A percentile compares a stretch with the other conserved stretches of the same genome.
Evolutionary conservation across 2,329 filamentous ascomycete genomes (phyloP).

Genomic region (Boeremia lycopersici): DNA sequence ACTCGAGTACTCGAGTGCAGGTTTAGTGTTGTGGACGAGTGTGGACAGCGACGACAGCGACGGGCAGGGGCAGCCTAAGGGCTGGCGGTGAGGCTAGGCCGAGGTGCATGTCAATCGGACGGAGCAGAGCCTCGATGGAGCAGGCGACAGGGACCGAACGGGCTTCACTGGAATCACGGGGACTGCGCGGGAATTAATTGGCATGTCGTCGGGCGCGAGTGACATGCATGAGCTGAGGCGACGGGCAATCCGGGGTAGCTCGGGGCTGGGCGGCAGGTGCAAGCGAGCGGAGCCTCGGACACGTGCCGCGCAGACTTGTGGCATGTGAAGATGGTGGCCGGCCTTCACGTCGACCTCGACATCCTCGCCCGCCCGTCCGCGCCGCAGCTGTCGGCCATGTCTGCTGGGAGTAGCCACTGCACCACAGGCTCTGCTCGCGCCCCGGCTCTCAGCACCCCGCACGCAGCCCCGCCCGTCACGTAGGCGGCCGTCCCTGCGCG

Average conservation of each 20-base stretch:
- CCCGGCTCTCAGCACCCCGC: not conserved
- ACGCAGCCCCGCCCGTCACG: not conserved
- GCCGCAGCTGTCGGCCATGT: conserved; percentile 10
- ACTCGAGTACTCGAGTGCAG: not conserved
- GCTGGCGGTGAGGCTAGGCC: conserved; percentile 10
- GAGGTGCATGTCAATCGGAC: conserved; percentile 10
- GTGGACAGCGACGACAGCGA: not conserved
- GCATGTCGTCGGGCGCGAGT: not conserved
- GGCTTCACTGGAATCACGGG: no score
- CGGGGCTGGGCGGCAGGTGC: not conserved
- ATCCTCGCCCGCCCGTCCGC: not conserved
- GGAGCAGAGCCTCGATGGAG: conserved; percentile 12
- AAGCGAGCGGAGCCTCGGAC: conserved; percentile 10
- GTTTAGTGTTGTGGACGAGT: no score
- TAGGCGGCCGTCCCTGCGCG: not conserved
- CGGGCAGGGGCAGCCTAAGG: conserved; percentile 23
- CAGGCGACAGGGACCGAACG: not conserved
- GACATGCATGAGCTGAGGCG: conserved; percentile 15
- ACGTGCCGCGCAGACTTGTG: conserved; percentile 12
- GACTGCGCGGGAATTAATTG: not conserved
- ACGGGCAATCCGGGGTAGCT: conserved; percentile 9
- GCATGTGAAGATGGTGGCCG: conserved; percentile 8
- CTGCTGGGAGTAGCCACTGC: conserved; percentile 21
- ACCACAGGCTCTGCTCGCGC: conserved; percentile 15
- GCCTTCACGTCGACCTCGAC: no score